These are phyloP conservation scores for Trichosporon inkin DNA, from an alignment of 1,284 basidiomycete genomes.

Conservation along the genomic window DNA sequence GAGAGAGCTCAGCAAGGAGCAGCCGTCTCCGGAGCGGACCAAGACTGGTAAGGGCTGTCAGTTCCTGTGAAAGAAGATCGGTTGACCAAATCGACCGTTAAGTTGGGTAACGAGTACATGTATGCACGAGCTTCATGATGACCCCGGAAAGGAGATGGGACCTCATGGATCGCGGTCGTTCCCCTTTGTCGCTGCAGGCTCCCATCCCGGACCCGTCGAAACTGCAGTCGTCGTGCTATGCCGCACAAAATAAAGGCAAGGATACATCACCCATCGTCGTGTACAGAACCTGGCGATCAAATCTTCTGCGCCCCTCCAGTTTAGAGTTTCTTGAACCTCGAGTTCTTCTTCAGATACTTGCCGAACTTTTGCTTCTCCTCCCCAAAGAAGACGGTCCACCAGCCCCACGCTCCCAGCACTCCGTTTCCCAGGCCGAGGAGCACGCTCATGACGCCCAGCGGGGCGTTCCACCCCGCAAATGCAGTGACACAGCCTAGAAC, in stretches of 20 bases:
- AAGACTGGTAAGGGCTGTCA: constrained; percentile 6
- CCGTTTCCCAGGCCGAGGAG: constrained; percentile 39
- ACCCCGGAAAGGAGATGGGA: neutral
- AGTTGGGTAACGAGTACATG: neutral
- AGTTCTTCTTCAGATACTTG: constrained; percentile 29
- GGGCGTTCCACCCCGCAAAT: constrained; percentile 37
- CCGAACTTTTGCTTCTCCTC: constrained; percentile 27
- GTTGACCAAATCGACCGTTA: neutral
- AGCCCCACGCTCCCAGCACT: constrained; percentile 43
- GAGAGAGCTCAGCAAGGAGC: neutral
- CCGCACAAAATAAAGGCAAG: too few relatives aligned
- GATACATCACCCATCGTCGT: neutral
- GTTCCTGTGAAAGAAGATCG: neutral
- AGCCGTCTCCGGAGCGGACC: neutral
- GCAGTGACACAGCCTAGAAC: constrained; percentile 33
- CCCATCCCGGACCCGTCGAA: too few relatives aligned
- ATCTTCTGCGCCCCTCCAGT: neutral
- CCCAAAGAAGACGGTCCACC: constrained; percentile 49
- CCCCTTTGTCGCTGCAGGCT: too few relatives aligned
- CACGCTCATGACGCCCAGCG: constrained; percentile 37
- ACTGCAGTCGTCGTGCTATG: too few relatives aligned
- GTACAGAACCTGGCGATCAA: constrained; percentile 2
- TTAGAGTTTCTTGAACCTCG: constrained; percentile 21
- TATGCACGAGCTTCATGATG: neutral
- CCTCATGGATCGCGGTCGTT: too few relatives aligned